phyloP scores from a whole-genome alignment of 176 grass and related monocot species.

The Hsuehochloa calcarea region DNA sequence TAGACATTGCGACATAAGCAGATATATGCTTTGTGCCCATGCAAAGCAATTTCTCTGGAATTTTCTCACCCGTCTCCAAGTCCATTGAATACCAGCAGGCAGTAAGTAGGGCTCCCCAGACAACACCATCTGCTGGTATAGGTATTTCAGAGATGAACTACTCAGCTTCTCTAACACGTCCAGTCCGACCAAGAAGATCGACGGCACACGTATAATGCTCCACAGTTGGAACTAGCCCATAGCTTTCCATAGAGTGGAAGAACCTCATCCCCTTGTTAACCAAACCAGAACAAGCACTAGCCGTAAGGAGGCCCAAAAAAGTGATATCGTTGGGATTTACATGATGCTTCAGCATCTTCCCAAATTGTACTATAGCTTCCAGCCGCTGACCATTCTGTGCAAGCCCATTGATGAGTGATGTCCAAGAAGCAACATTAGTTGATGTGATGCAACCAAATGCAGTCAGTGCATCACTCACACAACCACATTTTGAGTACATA shows the following conservation, averaged over 20 bases:
- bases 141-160: constrained; percentile 49
- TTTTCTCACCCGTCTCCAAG: constrained; percentile 49
- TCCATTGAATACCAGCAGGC: constrained; percentile 51
- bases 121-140: constrained; percentile 43
- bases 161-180: constrained; percentile 45
- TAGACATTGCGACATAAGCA: constrained; percentile 56
- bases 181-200: constrained; percentile 55
- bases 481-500: constrained; percentile 67
- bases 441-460: constrained; percentile 35
- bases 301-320: constrained; percentile 50
- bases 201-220: constrained; percentile 55
- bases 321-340: constrained; percentile 54
- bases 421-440: constrained; percentile 65
- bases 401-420: constrained; percentile 57
- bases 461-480: constrained; percentile 37
- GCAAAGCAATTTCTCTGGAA: constrained; percentile 42
- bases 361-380: constrained; percentile 55
- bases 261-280: constrained; percentile 46
- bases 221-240: constrained; percentile 42
- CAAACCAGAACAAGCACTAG: constrained; percentile 41
- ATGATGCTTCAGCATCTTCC: constrained; percentile 51
- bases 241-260: constrained; percentile 44
- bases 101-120: constrained; percentile 54
- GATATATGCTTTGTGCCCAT: constrained; percentile 50
- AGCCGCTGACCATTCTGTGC: constrained; percentile 48